Evolutionary conservation across 208 protist species (phyloP).

Genomic region (Leishmania amazonensis): DNA sequence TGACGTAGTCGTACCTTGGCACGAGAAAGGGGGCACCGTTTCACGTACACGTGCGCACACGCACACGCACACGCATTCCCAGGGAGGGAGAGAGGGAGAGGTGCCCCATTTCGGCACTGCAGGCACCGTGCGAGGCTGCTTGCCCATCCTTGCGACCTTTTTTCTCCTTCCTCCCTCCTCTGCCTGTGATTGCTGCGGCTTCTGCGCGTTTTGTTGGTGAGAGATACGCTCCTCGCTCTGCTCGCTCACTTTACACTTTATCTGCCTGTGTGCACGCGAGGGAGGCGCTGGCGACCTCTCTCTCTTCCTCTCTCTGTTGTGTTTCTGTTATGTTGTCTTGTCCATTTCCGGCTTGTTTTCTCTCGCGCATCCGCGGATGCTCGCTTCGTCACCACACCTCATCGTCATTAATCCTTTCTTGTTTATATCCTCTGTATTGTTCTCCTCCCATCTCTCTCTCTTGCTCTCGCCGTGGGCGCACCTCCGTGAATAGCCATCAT

Average conservation of each 20-base stretch:
- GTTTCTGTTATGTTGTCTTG: too few species aligned
- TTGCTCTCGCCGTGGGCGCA: background rate
- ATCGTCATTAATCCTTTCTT: background rate
- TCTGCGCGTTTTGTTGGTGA: background rate
- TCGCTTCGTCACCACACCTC: background rate
- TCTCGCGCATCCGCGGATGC: too few species aligned
- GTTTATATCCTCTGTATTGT: background rate
- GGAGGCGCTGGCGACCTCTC: background rate
- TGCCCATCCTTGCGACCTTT: background rate
- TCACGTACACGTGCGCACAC: too few species aligned
- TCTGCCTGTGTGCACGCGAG: background rate
- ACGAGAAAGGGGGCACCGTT: too few species aligned
- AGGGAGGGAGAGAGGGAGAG: too few species aligned
- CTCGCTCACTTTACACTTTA: background rate
- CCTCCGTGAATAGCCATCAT: background rate
- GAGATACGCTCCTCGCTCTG: background rate
- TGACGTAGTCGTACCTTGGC: too few species aligned
- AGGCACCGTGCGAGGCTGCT: background rate
- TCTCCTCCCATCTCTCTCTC: too few species aligned
- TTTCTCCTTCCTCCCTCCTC: background rate
- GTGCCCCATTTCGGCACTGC: background rate
- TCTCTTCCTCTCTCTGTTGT: background rate
- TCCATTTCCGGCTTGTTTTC: too few species aligned
- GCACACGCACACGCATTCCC: too few species aligned
- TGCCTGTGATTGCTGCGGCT: background rate